Conservation (phyloP, 768 basidiomycete species). For the Asterophora lycoperdoides region DNA sequence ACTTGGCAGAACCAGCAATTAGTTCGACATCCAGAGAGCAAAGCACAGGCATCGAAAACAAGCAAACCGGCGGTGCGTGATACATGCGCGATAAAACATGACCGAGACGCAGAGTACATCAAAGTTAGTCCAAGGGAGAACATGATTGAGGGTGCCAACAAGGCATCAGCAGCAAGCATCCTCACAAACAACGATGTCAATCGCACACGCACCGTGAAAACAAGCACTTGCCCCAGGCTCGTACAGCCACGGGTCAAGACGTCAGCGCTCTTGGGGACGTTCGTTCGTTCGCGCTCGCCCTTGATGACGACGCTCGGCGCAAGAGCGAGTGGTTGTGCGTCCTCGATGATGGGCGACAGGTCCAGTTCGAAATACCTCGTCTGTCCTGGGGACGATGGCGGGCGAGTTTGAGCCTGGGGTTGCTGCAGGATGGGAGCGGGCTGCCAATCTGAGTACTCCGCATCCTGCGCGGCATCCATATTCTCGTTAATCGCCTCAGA, state of each 20-base stretch:
- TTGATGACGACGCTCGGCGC: constrained; percentile 8
- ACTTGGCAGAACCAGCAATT: neutral
- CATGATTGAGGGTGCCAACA: neutral
- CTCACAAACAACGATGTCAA: neutral
- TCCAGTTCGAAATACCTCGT: constrained; percentile 14
- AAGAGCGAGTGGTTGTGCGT: neutral
- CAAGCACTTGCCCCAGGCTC: constrained; percentile 2
- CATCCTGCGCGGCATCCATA: no score
- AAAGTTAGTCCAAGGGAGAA: no score
- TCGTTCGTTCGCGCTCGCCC: neutral
- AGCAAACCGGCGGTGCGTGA: no score
- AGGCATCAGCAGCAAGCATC: neutral
- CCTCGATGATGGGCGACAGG: constrained; percentile 15
- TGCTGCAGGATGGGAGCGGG: neutral
- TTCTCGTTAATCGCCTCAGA: no score
- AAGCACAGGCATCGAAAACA: neutral
- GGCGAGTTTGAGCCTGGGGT: neutral
- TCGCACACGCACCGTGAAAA: constrained; percentile 3
- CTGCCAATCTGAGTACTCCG: no score
- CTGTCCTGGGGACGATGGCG: constrained; percentile 5
- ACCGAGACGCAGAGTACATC: no score
- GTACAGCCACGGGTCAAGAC: neutral
- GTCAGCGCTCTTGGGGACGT: neutral
- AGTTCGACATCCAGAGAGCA: neutral
- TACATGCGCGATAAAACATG: no score